These are phyloP conservation scores for Entamoeba moshkovskii DNA, from an alignment of 208 protist genomes.

Conservation along the genomic window DNA sequence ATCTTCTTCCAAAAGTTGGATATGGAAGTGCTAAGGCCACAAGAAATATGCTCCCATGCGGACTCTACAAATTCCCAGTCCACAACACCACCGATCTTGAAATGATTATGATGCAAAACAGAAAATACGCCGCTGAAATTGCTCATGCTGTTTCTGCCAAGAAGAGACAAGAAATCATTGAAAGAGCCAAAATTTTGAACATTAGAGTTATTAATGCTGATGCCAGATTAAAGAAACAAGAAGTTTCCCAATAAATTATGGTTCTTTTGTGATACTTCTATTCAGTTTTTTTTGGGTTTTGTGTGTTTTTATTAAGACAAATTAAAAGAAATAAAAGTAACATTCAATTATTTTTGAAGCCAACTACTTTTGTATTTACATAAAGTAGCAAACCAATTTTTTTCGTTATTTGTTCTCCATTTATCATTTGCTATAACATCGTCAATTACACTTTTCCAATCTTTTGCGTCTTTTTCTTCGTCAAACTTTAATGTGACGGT, in stretches of 20 bases:
- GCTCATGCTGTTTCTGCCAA: conserved; percentile 73
- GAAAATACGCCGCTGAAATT: conserved; percentile 91
- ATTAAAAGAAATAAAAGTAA: background rate
- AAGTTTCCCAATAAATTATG: background rate
- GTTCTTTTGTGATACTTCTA: no score
- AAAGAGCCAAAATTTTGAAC: conserved; percentile 88
- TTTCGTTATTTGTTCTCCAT: background rate
- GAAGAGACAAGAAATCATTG: conserved; percentile 79
- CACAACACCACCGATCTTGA: conserved; percentile 81
- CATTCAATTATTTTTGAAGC: background rate
- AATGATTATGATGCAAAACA: conserved; percentile 96
- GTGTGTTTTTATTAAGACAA: no score
- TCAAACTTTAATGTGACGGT: background rate
- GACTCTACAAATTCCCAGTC: conserved; percentile 86
- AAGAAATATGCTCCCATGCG: conserved; percentile 77
- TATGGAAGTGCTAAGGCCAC: conserved; percentile 87
- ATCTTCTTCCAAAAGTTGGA: conserved; percentile 84
- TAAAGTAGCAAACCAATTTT: background rate
- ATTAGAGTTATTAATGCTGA: conserved; percentile 62
- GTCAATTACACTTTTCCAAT: background rate
- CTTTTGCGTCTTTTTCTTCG: background rate
- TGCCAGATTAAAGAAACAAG: background rate
- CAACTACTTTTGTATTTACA: background rate
- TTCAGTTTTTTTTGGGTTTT: no score
- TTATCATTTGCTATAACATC: background rate